Evolutionary conservation across 768 basidiomycete genomes (phyloP).

Genomic region (Boletales sp.): DNA sequence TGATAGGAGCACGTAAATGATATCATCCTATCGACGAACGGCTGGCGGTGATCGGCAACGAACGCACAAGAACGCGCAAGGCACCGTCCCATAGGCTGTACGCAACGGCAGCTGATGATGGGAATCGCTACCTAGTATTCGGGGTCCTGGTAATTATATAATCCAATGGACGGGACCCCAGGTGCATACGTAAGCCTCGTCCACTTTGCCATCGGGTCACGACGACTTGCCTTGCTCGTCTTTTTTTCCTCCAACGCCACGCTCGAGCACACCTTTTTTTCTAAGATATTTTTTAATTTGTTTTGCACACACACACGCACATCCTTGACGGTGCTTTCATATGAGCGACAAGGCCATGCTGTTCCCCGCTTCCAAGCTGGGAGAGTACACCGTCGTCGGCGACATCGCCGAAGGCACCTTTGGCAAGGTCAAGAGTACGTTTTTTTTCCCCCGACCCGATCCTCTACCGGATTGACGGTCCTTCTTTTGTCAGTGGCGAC

Average conservation of each 20-base stretch:
- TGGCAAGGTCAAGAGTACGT: conserved; percentile 98
- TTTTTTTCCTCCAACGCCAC: too few relatives aligned
- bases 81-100: too few relatives aligned
- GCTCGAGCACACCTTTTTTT: too few relatives aligned
- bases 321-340: conserved; percentile 11
- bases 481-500: conserved; percentile 65
- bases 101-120: neutral
- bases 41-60: too few relatives aligned
- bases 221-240: neutral
- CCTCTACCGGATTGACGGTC: conserved; percentile 11
- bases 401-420: conserved; percentile 97
- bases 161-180: conserved; percentile 19
- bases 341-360: conserved; percentile 26
- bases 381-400: conserved; percentile 83
- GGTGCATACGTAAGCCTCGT: conserved; percentile 14
- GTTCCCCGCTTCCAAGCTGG: conserved; percentile 70
- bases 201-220: conserved; percentile 18
- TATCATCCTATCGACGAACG: too few relatives aligned
- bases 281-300: conserved; percentile 1
- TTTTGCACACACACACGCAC: conserved; percentile 18
- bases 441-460: neutral
- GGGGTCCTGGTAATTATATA: conserved; percentile 19
- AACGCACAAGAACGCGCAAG: too few relatives aligned
- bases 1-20: too few relatives aligned
- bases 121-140: conserved; percentile 1